Conservation (phyloP, 441 rosid species). For the Syzygium malaccense region DNA sequence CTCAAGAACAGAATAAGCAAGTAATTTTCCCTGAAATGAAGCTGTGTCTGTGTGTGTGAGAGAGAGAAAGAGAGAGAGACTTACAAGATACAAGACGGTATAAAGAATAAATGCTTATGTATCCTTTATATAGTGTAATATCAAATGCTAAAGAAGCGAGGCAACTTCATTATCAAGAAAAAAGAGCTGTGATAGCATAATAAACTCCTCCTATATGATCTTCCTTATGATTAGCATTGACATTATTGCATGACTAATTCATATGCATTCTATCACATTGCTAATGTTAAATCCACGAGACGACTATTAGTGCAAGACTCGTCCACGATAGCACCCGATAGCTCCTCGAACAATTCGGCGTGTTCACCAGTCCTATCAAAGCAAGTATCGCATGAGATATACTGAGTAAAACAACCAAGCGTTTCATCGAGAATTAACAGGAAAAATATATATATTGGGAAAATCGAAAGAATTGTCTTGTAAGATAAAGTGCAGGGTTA, state of each 20-base stretch:
- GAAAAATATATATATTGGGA: not conserved
- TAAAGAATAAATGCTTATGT: not conserved
- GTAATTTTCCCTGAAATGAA: not conserved
- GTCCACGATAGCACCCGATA: not conserved
- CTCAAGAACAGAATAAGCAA: not conserved
- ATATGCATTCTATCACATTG: not conserved
- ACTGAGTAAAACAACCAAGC: not conserved
- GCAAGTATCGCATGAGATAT: not conserved
- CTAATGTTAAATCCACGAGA: not conserved
- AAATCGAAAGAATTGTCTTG: not conserved
- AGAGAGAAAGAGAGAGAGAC: not conserved
- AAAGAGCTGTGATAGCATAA: not conserved
- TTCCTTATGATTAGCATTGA: not conserved
- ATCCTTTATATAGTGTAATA: not conserved
- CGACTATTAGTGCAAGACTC: not conserved
- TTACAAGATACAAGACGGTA: not conserved
- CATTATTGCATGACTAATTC: not conserved
- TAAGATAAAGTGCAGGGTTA: not conserved
- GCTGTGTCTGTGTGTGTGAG: not conserved
- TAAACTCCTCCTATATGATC: not conserved
- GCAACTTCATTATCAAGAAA: not conserved
- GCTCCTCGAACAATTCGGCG: not conserved
- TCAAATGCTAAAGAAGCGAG: not conserved
- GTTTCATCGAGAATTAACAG: not conserved
- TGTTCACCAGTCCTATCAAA: not conserved